Evolutionary conservation across 108 stramenopile species (phyloP), one percentile per base, ranked within the genome.

Genomic region (Fistulifera solaris): DNA sequence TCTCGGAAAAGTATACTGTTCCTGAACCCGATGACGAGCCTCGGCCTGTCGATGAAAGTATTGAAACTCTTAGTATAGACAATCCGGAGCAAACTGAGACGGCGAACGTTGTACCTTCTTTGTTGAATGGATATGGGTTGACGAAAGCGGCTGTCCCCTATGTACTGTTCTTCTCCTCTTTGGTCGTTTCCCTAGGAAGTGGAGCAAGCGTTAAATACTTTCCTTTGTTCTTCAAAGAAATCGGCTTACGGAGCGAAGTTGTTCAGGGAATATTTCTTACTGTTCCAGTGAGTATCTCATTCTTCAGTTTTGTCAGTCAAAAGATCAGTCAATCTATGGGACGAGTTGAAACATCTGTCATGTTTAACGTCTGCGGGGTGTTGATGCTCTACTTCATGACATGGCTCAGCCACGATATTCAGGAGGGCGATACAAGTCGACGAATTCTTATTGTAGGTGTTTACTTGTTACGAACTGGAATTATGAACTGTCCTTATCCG

Each of bases 191-290:
- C 12, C 21, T 85, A 13, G 85, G 81, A 16, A 62, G 66, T n/a
- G 89, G 89, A 16, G 82, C 82, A 79, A 81, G 76, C 4, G 69
- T 91, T 38, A 84, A 83, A 42, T 91, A 70, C 72, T 91, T 91
- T 56, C 85, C 89, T 11, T 58, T 91, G 12, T 91, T 85, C 62
- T 91, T 87, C 72, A 76, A 77, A 35, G 68, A 76, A 28, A 55
- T 85, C 22, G 75, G 77, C 16, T 56, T 91, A 65, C 39, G 67
- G 6, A 80, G 80, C 11, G 56, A 71, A 28, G 56, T 65, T 47
- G 82, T 90, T 0, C 80, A 90, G 40, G 18, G 63, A 21, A 64
- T 86, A 19, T 80, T 61, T 46, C 55, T 70, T 43, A 41, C 77
- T 0, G 63, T 66, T 1, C 71, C 76, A 1, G 31, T 60, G 0